Conservation (phyloP, 306 rosid genomes). For the Rubus parviflorus region DNA sequence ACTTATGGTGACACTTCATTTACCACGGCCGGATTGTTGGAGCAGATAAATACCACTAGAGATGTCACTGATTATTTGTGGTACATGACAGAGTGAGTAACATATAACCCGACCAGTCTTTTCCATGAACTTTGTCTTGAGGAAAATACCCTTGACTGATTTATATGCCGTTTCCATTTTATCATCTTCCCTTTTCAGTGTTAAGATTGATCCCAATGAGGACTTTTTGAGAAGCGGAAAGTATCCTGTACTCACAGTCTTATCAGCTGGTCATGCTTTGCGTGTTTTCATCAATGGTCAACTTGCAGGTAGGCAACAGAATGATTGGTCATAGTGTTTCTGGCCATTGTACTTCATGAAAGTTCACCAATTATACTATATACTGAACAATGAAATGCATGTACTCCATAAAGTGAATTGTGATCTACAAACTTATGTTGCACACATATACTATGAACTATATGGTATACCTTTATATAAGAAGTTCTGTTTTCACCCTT, state of each 20-base stretch:
- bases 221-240: slow-evolving; percentile 69
- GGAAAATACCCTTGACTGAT: slow-evolving; percentile 8
- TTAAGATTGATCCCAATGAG: slow-evolving; percentile 67
- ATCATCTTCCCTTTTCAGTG: slow-evolving; percentile 47
- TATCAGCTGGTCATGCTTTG: slow-evolving; percentile 96
- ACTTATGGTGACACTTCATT: slow-evolving; percentile 67
- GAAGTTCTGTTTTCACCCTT: not conserved
- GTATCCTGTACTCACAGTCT: slow-evolving; percentile 65
- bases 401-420: not conserved
- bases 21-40: slow-evolving; percentile 73
- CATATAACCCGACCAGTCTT: not conserved
- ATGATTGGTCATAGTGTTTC: slow-evolving; percentile 6
- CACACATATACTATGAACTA: not conserved
- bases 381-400: not conserved
- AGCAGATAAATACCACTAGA: slow-evolving; percentile 92
- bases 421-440: not conserved
- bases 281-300: slow-evolving; percentile 84
- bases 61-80: slow-evolving; percentile 91
- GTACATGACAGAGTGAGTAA: slow-evolving; percentile 98
- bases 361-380: not conserved
- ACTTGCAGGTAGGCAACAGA: slow-evolving; percentile 60
- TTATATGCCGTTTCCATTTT: slow-evolving; percentile 10
- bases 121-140: not conserved
- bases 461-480: not conserved
- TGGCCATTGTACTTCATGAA: not conserved